phyloP scores from a whole-genome alignment of 75 land plant genomes.

The Pinus taeda region DNA sequence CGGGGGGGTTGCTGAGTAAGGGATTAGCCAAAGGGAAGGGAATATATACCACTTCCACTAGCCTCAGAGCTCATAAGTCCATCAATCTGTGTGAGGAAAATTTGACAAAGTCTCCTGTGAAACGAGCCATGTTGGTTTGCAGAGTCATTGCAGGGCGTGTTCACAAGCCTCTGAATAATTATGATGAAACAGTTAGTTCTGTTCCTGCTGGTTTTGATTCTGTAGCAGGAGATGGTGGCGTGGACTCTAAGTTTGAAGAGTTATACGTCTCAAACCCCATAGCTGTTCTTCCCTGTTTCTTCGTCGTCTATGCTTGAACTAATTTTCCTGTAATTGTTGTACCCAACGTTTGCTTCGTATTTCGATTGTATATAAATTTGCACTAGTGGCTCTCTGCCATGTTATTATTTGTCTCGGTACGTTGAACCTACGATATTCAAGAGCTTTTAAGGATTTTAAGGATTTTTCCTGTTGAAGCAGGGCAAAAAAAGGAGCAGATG shows the following conservation, averaged over 20 bases:
- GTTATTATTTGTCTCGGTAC: too few relatives aligned
- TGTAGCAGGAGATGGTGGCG: constrained; percentile 75
- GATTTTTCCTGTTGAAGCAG: too few relatives aligned
- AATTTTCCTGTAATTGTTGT: too few relatives aligned
- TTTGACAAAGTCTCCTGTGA: constrained; percentile 14
- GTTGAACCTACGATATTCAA: too few relatives aligned
- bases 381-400: too few relatives aligned
- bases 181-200: constrained; percentile 30
- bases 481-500: too few relatives aligned
- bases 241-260: constrained; percentile 68
- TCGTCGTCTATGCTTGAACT: constrained; percentile 41
- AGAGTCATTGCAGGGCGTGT: constrained; percentile 91
- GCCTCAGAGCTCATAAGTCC: constrained; percentile 72
- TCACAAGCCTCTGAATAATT: constrained; percentile 68
- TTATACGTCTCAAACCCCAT: constrained; percentile 65
- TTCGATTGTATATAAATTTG: too few relatives aligned
- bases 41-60: constrained; percentile 76
- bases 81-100: constrained; percentile 26
- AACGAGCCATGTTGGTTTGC: constrained; percentile 77
- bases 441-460: too few relatives aligned
- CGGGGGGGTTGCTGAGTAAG: constrained; percentile 65
- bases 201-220: constrained; percentile 77
- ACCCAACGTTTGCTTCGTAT: too few relatives aligned
- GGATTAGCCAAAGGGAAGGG: constrained; percentile 47
- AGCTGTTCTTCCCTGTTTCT: constrained; percentile 90